These are phyloP conservation scores for Xylaria arbuscula DNA, from an alignment of 2,329 filamentous ascomycete species.

Conservation along the genomic window DNA sequence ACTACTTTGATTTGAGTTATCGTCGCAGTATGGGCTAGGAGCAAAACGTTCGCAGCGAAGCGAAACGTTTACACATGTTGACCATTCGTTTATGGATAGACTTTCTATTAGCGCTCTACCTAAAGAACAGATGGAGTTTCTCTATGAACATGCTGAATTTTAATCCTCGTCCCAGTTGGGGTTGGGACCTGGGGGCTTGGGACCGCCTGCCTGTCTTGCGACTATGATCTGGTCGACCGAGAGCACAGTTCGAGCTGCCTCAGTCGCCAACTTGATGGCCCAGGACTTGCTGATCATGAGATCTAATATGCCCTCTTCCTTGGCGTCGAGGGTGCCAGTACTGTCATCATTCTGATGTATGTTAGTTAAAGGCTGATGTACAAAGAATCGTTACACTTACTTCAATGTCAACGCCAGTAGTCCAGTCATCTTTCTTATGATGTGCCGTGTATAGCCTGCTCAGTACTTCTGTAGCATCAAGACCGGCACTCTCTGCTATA, in stretches of 20 bases:
- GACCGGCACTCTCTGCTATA: constrained; percentile 91
- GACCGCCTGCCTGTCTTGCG: constrained; percentile 93
- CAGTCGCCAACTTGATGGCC: constrained; percentile 97
- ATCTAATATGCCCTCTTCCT: constrained; percentile 90
- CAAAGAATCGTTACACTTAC: constrained; percentile 53
- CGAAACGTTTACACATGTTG: constrained; percentile 1
- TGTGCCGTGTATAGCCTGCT: constrained; percentile 94
- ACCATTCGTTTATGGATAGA: constrained; percentile 33
- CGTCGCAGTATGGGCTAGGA: constrained; percentile 1
- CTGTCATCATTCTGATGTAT: constrained; percentile 16
- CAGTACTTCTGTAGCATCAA: constrained; percentile 97
- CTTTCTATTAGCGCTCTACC: constrained; percentile 30
- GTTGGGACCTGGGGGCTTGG: constrained; percentile 95
- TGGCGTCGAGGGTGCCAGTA: constrained; percentile 81
- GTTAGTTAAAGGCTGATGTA: constrained; percentile 19
- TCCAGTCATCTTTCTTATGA: constrained; percentile 87
- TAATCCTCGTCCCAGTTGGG: constrained; percentile 77
- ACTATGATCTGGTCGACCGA: constrained; percentile 99
- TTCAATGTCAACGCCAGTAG: constrained; percentile 93
- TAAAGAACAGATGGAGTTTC: constrained; percentile 24
- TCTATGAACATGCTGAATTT: constrained; percentile 40
- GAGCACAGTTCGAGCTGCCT: constrained; percentile 91
- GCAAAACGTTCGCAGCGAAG: background rate
- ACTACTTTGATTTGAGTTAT: background rate
- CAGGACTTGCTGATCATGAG: constrained; percentile 91